Evolutionary conservation across 2,329 filamentous ascomycete species (phyloP).

Genomic region (Colletotrichum chlorophyti): DNA sequence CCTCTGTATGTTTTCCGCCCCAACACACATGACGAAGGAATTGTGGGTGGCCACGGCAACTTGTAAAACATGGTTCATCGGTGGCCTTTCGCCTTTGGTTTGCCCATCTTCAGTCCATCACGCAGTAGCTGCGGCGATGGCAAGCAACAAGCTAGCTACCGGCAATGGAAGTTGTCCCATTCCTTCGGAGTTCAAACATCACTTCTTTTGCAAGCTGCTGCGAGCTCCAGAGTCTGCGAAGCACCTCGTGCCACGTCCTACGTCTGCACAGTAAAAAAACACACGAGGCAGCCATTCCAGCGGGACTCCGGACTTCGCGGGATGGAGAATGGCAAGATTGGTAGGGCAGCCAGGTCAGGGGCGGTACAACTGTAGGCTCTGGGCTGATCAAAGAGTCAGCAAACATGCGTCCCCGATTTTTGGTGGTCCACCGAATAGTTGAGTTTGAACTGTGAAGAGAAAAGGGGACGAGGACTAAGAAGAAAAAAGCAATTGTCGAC

Average conservation of each 20-base stretch:
- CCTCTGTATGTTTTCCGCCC: not conserved
- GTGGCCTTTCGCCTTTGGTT: no score
- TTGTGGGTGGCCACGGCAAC: no score
- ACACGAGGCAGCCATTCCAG: not conserved
- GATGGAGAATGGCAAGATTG: not conserved
- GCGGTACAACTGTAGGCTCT: slow-evolving; percentile 3
- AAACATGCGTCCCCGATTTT: slow-evolving; percentile 2
- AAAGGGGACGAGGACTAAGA: not conserved
- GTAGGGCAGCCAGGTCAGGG: slow-evolving; percentile 21
- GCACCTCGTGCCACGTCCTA: no score
- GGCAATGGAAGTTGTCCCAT: no score
- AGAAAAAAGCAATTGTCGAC: not conserved
- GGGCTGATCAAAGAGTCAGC: not conserved
- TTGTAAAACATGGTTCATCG: no score
- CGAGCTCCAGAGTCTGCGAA: no score
- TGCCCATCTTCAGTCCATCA: no score
- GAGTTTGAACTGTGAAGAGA: slow-evolving; percentile 7
- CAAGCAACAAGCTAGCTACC: no score
- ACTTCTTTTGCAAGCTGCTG: no score
- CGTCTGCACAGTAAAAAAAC: not conserved
- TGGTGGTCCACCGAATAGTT: slow-evolving; percentile 4
- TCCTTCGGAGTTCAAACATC: no score
- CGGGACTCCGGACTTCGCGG: slow-evolving; percentile 15
- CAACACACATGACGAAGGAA: no score
- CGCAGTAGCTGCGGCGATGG: no score